Base-by-base conservation (phyloP, 495 filamentous ascomycete genomes). In the Penicillium egyptiacum region DNA sequence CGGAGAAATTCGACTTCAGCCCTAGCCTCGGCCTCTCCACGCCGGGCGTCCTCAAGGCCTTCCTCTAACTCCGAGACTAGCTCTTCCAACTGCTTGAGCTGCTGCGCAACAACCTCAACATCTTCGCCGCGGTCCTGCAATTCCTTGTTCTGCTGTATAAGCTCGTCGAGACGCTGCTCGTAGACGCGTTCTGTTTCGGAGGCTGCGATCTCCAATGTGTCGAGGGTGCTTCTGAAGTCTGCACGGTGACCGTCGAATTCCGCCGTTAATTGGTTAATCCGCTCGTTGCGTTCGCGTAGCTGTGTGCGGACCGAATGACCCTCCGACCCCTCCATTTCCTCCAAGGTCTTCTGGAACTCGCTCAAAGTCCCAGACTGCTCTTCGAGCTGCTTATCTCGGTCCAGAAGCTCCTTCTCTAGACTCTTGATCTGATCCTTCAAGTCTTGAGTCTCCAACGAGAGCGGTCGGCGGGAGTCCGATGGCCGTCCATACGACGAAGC, bases 101-200 rank as follows among this genome's bases (percentile, higher is more conserved):
- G 93, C 55, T 80, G 76, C 3, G 92, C 92, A 28, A 99, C 90
- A 50, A 85, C 87, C 66, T 97, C 90, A 3, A 99, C 89, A 72
- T 98, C 95, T 56, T 92, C 87, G 23, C 85, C 87, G 26, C 88
- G 80, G 45, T 92, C 88, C 52, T 92, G 87, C 3, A 93, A 70
- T 49, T 96, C 91, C 50, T 86, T 83, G 41, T 95, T 82, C 60
- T 97, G 89, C 57, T 88, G 81, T 76, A 91, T 79, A n/a, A 99
- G 76, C 65, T 96, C 92, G 61, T 92, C 88, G 8, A 97, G 86
- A 60, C 86, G 85, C 66, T 90, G 89, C 69, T 98, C 95, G 64
- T 99, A 98, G 7, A 98, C 92, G n/a, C 94, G 82, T 71, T 97
- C 93, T 7, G 94, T 99, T 73, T 99, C 94, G 0, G 92, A 90